Evolutionary conservation across 768 basidiomycete genomes (phyloP).

Genomic region (Hortiboletus flavorubellus): DNA sequence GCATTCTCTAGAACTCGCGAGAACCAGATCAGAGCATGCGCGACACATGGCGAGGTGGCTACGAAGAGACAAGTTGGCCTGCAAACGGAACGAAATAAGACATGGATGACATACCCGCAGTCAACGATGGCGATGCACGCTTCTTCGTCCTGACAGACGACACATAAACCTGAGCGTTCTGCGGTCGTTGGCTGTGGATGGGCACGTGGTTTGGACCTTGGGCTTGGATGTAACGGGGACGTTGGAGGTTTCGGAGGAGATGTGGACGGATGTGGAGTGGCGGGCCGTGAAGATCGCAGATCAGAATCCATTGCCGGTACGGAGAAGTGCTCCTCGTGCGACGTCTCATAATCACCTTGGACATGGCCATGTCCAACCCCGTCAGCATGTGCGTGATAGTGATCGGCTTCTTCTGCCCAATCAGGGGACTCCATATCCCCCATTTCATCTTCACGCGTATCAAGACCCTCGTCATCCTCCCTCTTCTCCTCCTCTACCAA

Average conservation of each 20-base stretch:
- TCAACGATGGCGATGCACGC: constrained; percentile 92
- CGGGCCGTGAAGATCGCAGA: constrained; percentile 3
- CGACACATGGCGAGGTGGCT: constrained; percentile 84
- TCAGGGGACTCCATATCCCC: constrained; percentile 23
- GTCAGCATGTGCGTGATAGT: background rate
- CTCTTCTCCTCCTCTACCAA: constrained; percentile 64
- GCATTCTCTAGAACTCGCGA: constrained; percentile 80
- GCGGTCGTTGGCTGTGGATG: constrained; percentile 19
- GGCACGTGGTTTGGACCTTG: constrained; percentile 39
- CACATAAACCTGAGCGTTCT: constrained; percentile 78
- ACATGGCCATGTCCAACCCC: background rate
- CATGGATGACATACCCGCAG: constrained; percentile 67
- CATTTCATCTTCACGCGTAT: constrained; percentile 31
- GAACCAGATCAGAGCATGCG: constrained; percentile 72
- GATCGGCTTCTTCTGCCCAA: constrained; percentile 13
- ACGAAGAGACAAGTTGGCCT: constrained; percentile 2
- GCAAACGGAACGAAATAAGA: background rate
- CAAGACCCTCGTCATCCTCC: constrained; percentile 43
- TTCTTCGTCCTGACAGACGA: constrained; percentile 92
- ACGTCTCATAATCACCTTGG: constrained; percentile 2
- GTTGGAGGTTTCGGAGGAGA: constrained; percentile 24
- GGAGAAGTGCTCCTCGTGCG: constrained; percentile 5
- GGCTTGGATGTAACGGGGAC: constrained; percentile 22
- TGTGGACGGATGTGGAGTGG: constrained; percentile 15
- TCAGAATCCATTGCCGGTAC: background rate